Base-by-base conservation (phyloP, 2,329 filamentous ascomycete genomes). In the Fusarium decemcellulare region DNA sequence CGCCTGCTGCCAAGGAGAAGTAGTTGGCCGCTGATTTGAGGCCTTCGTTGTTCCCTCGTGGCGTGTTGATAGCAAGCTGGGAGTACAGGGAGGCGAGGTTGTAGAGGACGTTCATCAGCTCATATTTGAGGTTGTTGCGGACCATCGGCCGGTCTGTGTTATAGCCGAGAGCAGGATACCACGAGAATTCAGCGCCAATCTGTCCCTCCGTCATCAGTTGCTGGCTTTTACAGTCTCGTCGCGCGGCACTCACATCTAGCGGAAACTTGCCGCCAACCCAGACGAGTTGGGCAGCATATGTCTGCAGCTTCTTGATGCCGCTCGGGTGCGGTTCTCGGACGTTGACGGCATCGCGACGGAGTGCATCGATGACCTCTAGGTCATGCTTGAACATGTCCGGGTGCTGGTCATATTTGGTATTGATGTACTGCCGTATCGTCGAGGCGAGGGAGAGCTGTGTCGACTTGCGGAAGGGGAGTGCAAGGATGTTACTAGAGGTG, bases 221-320 rank as follows among this genome's bases (percentile, higher is more conserved):
- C 9, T 68, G 59, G n/a, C 36, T n/a, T 46, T 8, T 40, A 4
- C 18, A 23, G 23, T 8, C 23, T 11, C 43, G 15, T 50, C 34
- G 30, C 29, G 23, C 39, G n/a, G 42, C 34, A 75, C 77, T 72
- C 60, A 95, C 92, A 82, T 98, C 96, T 72, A 98, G 93, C 14
- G 96, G 96, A 77, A 99, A 98, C 83, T 99, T 99, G 66, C 93
- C 94, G 58, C 92, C 90, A 73, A 98, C 91, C 93, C 95, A 98
- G 68, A 94, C 91, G 60, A 99, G 85, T 84, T 99, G 96, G 11
- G 92, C 95, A 6, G 94, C 94, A 81, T 99, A 99, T 15, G 90
- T 88, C 76, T 96, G 91, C n/a, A 99, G 86, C 84, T 95, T 96
- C 76, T 89, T 91, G 72, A 97, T 88, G 23, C 95, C 95, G 77